These are phyloP conservation scores for Akanthomyces dipterigenus DNA, from an alignment of 2,329 filamentous ascomycete species.

Conservation along the genomic window DNA sequence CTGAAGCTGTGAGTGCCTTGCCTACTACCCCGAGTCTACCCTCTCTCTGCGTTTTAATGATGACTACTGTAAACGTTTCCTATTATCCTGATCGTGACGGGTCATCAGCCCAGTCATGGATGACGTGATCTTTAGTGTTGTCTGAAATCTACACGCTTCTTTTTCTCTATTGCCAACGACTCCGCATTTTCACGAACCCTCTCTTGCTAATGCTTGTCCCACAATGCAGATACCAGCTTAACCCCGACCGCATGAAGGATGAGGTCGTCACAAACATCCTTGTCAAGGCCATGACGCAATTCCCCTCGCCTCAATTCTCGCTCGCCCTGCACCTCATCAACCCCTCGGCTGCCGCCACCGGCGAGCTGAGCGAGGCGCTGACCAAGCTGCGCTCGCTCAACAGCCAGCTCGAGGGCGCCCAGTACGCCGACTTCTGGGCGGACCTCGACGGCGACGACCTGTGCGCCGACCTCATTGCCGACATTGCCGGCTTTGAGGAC, in stretches of 20 bases:
- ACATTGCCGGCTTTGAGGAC: slow-evolving; percentile 93
- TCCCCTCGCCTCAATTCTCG: slow-evolving; percentile 91
- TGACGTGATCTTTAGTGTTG: slow-evolving; percentile 54
- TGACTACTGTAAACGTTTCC: slow-evolving; percentile 87
- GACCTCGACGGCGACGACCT: slow-evolving; percentile 90
- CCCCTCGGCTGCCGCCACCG: slow-evolving; percentile 59
- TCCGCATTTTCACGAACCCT: background rate
- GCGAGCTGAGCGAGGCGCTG: slow-evolving; percentile 82
- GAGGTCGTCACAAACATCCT: slow-evolving; percentile 98
- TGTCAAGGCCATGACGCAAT: slow-evolving; percentile 94
- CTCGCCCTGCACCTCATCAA: slow-evolving; percentile 92
- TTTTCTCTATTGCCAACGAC: background rate
- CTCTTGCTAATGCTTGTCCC: background rate
- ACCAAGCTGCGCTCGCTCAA: slow-evolving; percentile 79
- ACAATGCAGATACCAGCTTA: slow-evolving; percentile 84
- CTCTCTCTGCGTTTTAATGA: slow-evolving; percentile 43
- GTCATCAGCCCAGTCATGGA: slow-evolving; percentile 41
- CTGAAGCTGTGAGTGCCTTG: slow-evolving; percentile 80
- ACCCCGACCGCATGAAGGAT: slow-evolving; percentile 93
- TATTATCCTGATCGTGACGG: slow-evolving; percentile 80
- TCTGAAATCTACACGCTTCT: slow-evolving; percentile 11
- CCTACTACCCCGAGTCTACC: background rate
- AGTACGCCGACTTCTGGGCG: slow-evolving; percentile 90
- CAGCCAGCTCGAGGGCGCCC: slow-evolving; percentile 79
- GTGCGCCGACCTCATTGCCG: slow-evolving; percentile 90